A percentile compares a stretch with the other conserved stretches of the same genome.
Conservation (phyloP, 1,284 basidiomycete species). For the Mycosarcoma mackinlayi region DNA sequence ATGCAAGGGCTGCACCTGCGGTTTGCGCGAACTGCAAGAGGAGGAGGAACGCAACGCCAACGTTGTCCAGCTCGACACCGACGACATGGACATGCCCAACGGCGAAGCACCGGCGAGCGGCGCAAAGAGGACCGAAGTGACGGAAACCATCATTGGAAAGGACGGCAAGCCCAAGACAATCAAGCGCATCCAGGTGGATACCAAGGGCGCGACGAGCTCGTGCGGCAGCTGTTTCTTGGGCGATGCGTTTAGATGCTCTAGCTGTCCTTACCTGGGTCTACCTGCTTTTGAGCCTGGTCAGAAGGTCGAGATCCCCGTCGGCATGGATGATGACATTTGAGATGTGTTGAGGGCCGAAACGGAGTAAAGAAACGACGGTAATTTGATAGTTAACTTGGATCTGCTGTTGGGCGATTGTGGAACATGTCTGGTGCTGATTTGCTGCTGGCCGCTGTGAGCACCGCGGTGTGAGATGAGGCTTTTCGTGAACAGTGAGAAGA, state of each 20-base stretch:
- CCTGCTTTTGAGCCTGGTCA: conserved; percentile 98
- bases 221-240: conserved; percentile 98
- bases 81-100: conserved; percentile 61
- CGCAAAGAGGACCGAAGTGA: conserved; percentile 54
- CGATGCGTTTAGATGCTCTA: conserved; percentile 94
- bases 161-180: conserved; percentile 63
- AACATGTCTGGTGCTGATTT: too few species aligned
- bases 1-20: conserved; percentile 68
- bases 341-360: too few species aligned
- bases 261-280: conserved; percentile 94
- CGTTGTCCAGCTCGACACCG: conserved; percentile 59
- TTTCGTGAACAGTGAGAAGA: too few species aligned
- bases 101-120: conserved; percentile 13
- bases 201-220: conserved; percentile 77
- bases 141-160: conserved; percentile 60
- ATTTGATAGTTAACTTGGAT: too few species aligned
- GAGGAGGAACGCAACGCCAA: conserved; percentile 54
- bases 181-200: conserved; percentile 66
- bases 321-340: conserved; percentile 66
- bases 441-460: too few species aligned
- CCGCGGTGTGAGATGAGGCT: too few species aligned
- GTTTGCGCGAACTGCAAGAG: conserved; percentile 65
- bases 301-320: conserved; percentile 79
- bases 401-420: too few species aligned
- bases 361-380: too few species aligned